Percentiles rank a stretch among this genome's conserved stretches.
Evolutionary conservation across 805 yeast species (phyloP).

Genomic region (Saccharomycopsis oosterbeekiorum): DNA sequence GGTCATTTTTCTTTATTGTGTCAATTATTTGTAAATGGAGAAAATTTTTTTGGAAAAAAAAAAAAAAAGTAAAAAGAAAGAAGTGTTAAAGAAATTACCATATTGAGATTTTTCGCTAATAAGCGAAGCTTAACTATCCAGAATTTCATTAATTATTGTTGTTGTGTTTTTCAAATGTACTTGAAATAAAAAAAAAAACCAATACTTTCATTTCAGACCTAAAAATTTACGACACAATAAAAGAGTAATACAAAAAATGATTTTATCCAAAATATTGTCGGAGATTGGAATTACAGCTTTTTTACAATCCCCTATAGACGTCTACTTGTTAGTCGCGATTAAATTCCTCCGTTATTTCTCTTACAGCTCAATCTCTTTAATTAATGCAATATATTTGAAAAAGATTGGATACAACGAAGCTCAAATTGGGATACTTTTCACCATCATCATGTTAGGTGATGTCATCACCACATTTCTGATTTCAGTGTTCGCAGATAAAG

Average conservation of each 20-base stretch:
- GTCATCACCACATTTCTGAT: neutral
- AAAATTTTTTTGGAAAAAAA: neutral
- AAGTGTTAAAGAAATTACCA: neutral
- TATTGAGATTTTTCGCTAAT: neutral
- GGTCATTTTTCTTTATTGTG: neutral
- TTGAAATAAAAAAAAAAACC: too few species aligned
- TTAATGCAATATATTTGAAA: neutral
- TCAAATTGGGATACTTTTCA: neutral
- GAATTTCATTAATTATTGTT: too few species aligned
- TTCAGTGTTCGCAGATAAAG: neutral
- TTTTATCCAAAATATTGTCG: neutral
- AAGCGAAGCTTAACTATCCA: neutral
- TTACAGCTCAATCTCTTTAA: neutral
- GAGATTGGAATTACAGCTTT: neutral
- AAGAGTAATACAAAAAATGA: neutral
- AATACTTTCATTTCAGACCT: too few species aligned
- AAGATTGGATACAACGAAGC: neutral
- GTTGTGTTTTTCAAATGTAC: too few species aligned
- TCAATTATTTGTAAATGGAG: neutral
- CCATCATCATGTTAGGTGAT: neutral
- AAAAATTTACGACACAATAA: too few species aligned
- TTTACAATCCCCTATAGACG: neutral
- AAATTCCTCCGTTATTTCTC: neutral
- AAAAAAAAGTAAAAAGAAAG: neutral
- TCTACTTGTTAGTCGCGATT: neutral